These are phyloP conservation scores for Phialemonium atrogriseum DNA, from an alignment of 2,329 filamentous ascomycete species.

Conservation along the genomic window DNA sequence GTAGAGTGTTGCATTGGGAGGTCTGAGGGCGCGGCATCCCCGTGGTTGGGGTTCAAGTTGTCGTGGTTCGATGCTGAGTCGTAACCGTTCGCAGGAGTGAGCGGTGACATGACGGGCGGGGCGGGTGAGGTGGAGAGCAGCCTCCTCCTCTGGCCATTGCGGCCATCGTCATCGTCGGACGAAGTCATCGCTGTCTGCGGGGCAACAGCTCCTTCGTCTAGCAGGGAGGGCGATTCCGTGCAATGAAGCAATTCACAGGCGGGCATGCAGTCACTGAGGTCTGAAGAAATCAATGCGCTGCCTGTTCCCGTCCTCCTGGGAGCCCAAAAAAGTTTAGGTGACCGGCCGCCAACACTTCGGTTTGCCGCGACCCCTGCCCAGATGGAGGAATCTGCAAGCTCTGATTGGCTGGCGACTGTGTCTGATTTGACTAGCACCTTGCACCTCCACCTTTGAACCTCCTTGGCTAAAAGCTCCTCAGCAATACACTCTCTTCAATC, in stretches of 20 bases:
- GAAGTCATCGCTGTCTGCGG: constrained; percentile 51
- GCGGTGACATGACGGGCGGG: constrained; percentile 17
- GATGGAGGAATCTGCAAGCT: too few relatives aligned
- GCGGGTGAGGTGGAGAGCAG: constrained; percentile 11
- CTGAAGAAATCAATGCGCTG: too few relatives aligned
- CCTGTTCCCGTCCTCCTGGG: constrained; percentile 1
- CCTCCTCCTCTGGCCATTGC: constrained; percentile 8
- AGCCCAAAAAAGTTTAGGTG: constrained; percentile 4
- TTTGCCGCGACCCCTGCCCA: too few relatives aligned
- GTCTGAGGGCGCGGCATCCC: constrained; percentile 11
- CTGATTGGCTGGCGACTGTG: too few relatives aligned
- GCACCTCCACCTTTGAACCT: too few relatives aligned
- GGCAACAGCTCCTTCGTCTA: constrained; percentile 48
- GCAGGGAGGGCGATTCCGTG: constrained; percentile 2
- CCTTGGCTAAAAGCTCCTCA: too few relatives aligned
- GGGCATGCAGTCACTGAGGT: background rate
- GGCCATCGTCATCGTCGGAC: constrained; percentile 27
- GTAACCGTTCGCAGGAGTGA: constrained; percentile 11
- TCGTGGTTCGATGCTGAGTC: constrained; percentile 11
- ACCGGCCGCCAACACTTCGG: too few relatives aligned
- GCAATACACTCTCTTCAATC: too few relatives aligned
- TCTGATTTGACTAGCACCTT: too few relatives aligned
- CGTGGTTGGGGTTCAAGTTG: constrained; percentile 9
- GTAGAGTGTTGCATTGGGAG: too few relatives aligned
- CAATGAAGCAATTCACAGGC: constrained; percentile 1